A percentile compares a stretch with the other conserved stretches of the same genome.
Conservation (phyloP, 2,329 filamentous ascomycete genomes). For the Aspergillus candidus region DNA sequence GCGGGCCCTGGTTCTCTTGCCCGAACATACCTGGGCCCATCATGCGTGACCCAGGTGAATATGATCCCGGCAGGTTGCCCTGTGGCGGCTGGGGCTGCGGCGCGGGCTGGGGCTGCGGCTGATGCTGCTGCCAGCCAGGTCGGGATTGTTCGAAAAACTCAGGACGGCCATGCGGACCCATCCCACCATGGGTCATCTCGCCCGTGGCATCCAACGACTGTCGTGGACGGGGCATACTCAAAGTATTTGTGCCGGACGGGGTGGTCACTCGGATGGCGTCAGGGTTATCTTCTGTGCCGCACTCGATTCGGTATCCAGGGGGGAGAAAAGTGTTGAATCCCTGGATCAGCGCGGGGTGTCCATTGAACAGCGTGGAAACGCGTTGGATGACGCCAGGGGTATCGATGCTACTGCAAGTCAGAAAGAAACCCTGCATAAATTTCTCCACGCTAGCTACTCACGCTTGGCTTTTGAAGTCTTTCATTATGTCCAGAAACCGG, state of each 20-base stretch:
- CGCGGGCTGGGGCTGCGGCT: constrained; percentile 4
- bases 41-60: constrained; percentile 37
- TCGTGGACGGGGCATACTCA: constrained; percentile 58
- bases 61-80: constrained; percentile 28
- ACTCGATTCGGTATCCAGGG: constrained; percentile 93
- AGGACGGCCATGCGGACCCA: constrained; percentile 27
- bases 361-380: constrained; percentile 91
- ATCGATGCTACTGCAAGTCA: constrained; percentile 60
- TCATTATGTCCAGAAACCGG: constrained; percentile 96
- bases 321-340: constrained; percentile 98
- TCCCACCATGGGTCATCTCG: constrained; percentile 28
- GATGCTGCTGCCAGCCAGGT: constrained; percentile 34
- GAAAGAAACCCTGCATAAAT: constrained; percentile 1
- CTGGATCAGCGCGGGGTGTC: constrained; percentile 90
- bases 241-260: constrained; percentile 92
- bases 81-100: constrained; percentile 23
- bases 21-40: constrained; percentile 31
- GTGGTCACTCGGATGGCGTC: constrained; percentile 96
- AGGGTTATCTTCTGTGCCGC: constrained; percentile 85
- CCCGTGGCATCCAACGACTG: constrained; percentile 30
- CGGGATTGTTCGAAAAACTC: constrained; percentile 39
- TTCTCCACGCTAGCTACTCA: constrained; percentile 43
- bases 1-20: constrained; percentile 31
- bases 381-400: constrained; percentile 96
- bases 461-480: constrained; percentile 98